Base-by-base conservation (phyloP, 805 yeast species). In the Candida jianshihensis region DNA sequence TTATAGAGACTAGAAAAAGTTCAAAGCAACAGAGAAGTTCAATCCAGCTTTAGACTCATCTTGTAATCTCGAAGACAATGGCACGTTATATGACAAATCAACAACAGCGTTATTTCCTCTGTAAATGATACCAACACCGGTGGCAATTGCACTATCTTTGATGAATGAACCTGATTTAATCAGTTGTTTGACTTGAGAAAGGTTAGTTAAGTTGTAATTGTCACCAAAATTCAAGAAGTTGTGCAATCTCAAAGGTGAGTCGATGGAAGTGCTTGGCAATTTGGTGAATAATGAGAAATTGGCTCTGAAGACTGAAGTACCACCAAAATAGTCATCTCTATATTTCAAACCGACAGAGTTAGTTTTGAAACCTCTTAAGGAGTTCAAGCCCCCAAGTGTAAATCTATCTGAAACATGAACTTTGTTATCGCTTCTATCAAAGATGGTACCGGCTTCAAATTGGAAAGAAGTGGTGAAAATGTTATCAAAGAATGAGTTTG, bases 401-500 rank as follows among this genome's bases (percentile, higher is more conserved):
- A 86, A 84, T 42, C 78, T 68, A 54, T 87, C 96, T 38, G 76
- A 66, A 26, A 78, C 54, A 48, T 81, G 88, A 1, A 84, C 60
- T 37, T 33, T 40, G 10, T 61, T 51, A 31, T 53, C 53, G 3
- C 48, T 45, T n/a, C 54, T 46, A 8, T 53, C 40, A 41, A 61
- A 54, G 34, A 81, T 64, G 16, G 64, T 60, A 16, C 90, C 94
- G 17, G 70, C 57, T 26, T 70, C 68, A 11, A 64, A 50, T 14
- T 66, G 59, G 2, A 75, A 37, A 18, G 71, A 67, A 6, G 75
- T 47, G 3, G 83, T 76, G 38, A 81, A 35, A 33, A 50, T 53
- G 35, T 71, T 63, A 31, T 63, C 52, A 34, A 67, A 61, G 37
- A 69, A 51, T 2, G 82, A 68, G 41, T 62, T 54, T 21, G 59